phyloP scores from a whole-genome alignment of 1,139 yeast genomes.

The Debaryomyces nepalensis region DNA sequence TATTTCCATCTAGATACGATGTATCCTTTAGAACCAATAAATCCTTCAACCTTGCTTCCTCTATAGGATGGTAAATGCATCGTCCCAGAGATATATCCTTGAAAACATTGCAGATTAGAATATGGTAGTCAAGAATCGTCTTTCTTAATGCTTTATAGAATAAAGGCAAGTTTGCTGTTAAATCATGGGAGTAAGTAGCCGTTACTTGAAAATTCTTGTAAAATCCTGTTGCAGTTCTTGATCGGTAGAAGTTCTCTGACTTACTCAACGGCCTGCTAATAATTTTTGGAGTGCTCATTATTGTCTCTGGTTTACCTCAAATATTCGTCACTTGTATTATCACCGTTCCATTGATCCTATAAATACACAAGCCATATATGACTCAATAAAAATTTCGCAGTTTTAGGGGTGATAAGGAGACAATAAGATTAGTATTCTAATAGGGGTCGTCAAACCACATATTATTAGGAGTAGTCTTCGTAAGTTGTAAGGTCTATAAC shows the following conservation, averaged over 20 bases:
- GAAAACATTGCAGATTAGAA: conserved; percentile 39
- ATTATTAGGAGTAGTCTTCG: no score
- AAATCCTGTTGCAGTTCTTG: conserved; percentile 34
- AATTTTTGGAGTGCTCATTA: conserved; percentile 2
- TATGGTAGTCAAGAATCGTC: conserved; percentile 39
- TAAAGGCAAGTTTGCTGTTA: conserved; percentile 21
- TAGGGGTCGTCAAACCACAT: no score
- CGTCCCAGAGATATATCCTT: conserved; percentile 18
- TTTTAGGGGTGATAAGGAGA: no score
- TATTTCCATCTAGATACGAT: conserved; percentile 23
- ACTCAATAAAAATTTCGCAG: no score
- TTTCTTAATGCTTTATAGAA: conserved; percentile 37
- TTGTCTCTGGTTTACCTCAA: not conserved
- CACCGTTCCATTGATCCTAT: not conserved
- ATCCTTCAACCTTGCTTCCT: conserved; percentile 28
- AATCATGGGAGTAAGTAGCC: conserved; percentile 34
- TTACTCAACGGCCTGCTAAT: conserved; percentile 32
- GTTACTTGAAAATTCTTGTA: conserved; percentile 42
- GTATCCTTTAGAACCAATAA: conserved; percentile 25
- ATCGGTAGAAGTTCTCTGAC: conserved; percentile 43
- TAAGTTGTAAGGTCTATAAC: no score
- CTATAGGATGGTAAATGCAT: conserved; percentile 31
- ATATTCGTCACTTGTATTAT: not conserved
- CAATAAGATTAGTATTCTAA: no score
- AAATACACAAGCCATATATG: no score